Evolutionary conservation across 2,329 filamentous ascomycete genomes (phyloP).

Genomic region (Fusarium floridanum): DNA sequence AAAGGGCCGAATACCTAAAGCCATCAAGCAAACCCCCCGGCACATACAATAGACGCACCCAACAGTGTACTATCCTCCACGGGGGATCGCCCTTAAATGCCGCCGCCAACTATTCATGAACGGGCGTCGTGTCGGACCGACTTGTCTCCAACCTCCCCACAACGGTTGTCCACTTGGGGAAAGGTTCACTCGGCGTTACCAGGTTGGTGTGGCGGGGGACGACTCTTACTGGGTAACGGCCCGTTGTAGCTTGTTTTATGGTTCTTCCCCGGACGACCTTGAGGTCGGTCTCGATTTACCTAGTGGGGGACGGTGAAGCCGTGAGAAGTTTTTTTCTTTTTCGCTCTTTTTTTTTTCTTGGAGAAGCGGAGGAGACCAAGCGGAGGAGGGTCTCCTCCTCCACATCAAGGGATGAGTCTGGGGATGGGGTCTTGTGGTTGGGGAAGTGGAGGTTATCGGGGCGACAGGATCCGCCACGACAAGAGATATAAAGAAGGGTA

Average conservation of each 20-base stretch:
- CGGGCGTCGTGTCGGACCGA: slow-evolving; percentile 33
- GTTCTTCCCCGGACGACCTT: slow-evolving; percentile 36
- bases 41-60: background rate
- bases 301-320: slow-evolving; percentile 8
- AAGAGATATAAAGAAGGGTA: slow-evolving; percentile 38
- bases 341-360: background rate
- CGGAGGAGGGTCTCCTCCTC: slow-evolving; percentile 12
- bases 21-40: background rate
- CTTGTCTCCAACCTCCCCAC: slow-evolving; percentile 23
- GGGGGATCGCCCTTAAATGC: slow-evolving; percentile 23
- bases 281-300: slow-evolving; percentile 14
- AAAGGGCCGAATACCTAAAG: slow-evolving; percentile 2
- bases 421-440: slow-evolving; percentile 26
- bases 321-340: background rate
- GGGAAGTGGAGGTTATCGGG: slow-evolving; percentile 35
- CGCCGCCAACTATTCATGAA: background rate
- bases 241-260: slow-evolving; percentile 37
- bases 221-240: slow-evolving; percentile 1
- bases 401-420: slow-evolving; percentile 27
- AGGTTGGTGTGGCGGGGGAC: background rate
- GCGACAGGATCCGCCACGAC: slow-evolving; percentile 16
- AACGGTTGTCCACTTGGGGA: background rate
- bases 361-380: slow-evolving; percentile 27
- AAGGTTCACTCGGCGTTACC: background rate
- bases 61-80: background rate